Conservation (phyloP, 1,139 yeast species). For the Debaryomyces robertsiae region DNA sequence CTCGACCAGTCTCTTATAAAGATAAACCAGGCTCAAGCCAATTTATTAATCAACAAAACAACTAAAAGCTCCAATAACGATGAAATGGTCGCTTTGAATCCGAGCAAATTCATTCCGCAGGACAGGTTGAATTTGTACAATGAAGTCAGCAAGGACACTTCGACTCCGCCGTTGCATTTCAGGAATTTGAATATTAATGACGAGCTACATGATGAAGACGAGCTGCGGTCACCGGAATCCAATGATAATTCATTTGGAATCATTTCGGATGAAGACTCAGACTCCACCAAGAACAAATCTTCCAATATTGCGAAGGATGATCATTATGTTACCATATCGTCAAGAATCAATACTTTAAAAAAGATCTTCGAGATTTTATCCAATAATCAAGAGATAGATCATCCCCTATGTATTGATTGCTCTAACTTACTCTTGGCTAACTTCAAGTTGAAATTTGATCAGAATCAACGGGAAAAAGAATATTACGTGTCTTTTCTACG, state of each 20-base stretch:
- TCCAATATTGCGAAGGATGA: conserved; percentile 16
- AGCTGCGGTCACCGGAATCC: conserved; percentile 7
- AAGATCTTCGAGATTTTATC: conserved; percentile 59
- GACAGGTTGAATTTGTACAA: conserved; percentile 35
- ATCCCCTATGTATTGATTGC: conserved; percentile 89
- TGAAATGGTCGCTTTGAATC: conserved; percentile 24
- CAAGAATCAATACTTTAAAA: conserved; percentile 57
- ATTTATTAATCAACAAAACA: conserved; percentile 29
- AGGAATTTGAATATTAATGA: conserved; percentile 19
- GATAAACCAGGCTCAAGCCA: conserved; percentile 37
- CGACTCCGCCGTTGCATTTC: conserved; percentile 24
- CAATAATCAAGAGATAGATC: conserved; percentile 73
- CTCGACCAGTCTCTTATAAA: conserved; percentile 34
- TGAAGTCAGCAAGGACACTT: conserved; percentile 17
- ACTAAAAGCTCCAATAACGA: conserved; percentile 16
- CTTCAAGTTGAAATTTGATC: conserved; percentile 71
- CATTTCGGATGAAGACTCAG: conserved; percentile 24
- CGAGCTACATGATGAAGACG: conserved; percentile 20
- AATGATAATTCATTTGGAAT: conserved; percentile 38
- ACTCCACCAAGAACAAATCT: conserved; percentile 4
- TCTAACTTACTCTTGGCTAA: conserved; percentile 68
- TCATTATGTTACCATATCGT: conserved; percentile 28
- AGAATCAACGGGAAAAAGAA: conserved; percentile 76
- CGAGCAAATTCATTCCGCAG: conserved; percentile 34
- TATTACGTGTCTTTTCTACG: conserved; percentile 71